Evolutionary conservation across 1,139 yeast species (phyloP), one percentile per base, ranked within the genome.

Genomic region (Trichomonascaceae sp.): DNA sequence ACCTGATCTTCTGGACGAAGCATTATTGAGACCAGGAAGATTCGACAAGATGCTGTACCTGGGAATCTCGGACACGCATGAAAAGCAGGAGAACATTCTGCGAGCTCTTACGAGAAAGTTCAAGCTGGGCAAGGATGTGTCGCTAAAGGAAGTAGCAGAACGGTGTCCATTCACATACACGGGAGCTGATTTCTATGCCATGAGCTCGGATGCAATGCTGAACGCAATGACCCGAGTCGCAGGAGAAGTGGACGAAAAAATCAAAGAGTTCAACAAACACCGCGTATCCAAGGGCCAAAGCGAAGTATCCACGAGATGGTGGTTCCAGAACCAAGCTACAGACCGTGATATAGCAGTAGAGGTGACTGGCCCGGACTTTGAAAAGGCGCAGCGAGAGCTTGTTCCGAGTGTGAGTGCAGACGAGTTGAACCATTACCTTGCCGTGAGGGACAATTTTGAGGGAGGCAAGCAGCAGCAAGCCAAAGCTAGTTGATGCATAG

Each of bases 171-270:
- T 77, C 52, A 85, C 85, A 11, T 87, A 75, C 51, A 87, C 98
- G 0, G 98, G 98, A 45, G 98, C 98, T 3, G 98, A 89, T 56
- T 87, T 89, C 57, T 89, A 89, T 56, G 98, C 98, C 0, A 63
- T 87, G 43, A 84, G 95, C 52, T 78, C 93, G 0, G 97, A 89
- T 55, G 81, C 96, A 0, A 82, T 87, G 92, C 65, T 85, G 47
- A 84, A 82, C 56, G 95, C 97, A 5, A 87, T 89, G 95, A 79
- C 89, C 1, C 64, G 96, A 47, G 76, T 78, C 0, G 96, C 97
- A 1, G 66, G 67, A 16, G 73, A 67, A 27, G 87, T 80, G 9
- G 97, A 89, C 49, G 51, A 45, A 3, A 79, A 78, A 51, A 69
- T 85, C 34, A 61, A 62, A 31, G 43, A 47, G 13, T 74, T 66